Evolutionary conservation across 2,329 filamentous ascomycete species (phyloP).

Genomic region (Phialemoniopsis sp.): DNA sequence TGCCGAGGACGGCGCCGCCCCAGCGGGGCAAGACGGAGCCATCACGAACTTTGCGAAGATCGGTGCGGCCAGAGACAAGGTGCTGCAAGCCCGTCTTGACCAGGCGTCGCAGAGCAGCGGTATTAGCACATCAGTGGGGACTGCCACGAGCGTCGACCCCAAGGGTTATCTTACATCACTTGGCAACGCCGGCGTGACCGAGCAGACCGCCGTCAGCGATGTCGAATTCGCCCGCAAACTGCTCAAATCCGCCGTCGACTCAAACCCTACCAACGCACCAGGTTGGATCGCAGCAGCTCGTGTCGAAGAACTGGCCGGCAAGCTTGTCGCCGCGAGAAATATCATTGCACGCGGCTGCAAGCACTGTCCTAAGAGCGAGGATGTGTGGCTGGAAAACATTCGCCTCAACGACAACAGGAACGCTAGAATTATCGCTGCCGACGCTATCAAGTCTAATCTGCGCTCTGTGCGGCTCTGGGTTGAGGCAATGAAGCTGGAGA

Average conservation of each 20-base stretch:
- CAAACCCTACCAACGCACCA: conserved; percentile 89
- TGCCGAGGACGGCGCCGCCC: conserved; percentile 65
- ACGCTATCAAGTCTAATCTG: conserved; percentile 88
- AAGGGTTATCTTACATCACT: conserved; percentile 95
- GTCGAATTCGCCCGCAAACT: conserved; percentile 90
- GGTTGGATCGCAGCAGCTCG: conserved; percentile 95
- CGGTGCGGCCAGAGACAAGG: conserved; percentile 92
- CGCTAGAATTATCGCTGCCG: conserved; percentile 90
- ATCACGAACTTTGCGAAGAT: conserved; percentile 99
- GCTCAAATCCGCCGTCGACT: conserved; percentile 95
- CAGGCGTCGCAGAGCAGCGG: conserved; percentile 72
- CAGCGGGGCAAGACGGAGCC: conserved; percentile 67
- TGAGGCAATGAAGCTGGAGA: conserved; percentile 90
- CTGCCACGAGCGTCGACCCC: conserved; percentile 85
- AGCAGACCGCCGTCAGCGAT: conserved; percentile 85
- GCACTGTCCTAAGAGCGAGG: conserved; percentile 88
- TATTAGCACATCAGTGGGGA: conserved; percentile 69
- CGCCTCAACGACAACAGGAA: conserved; percentile 88
- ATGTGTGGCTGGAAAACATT: conserved; percentile 95
- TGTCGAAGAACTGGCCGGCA: conserved; percentile 88
- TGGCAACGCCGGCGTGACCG: conserved; percentile 73
- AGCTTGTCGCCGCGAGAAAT: conserved; percentile 82
- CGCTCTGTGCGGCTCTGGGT: conserved; percentile 88
- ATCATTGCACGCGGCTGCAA: conserved; percentile 86
- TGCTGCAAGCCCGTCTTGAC: conserved; percentile 88